Conservation (phyloP, 495 filamentous ascomycete species). For the Monascus purpureus region DNA sequence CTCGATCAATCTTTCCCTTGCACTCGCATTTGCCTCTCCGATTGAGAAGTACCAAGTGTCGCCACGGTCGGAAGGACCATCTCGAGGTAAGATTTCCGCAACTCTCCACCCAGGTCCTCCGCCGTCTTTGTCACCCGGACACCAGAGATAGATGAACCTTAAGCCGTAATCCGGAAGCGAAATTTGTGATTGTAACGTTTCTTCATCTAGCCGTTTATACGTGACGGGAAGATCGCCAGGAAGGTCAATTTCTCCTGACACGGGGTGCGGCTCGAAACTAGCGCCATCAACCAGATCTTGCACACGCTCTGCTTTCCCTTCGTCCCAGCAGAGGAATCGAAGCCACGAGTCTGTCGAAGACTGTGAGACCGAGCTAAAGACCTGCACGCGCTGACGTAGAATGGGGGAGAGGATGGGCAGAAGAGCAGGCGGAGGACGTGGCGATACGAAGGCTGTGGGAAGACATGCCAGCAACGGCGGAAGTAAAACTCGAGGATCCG, state of each 20-base stretch:
- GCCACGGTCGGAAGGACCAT: constrained; percentile 24
- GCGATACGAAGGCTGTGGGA: constrained; percentile 69
- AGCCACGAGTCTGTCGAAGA: constrained; percentile 72
- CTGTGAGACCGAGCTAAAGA: constrained; percentile 43
- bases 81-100: constrained; percentile 56
- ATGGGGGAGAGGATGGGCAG: constrained; percentile 81
- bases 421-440: constrained; percentile 59
- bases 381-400: constrained; percentile 72
- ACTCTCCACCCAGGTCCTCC: constrained; percentile 68
- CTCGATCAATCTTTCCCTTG: constrained; percentile 21
- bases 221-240: constrained; percentile 45
- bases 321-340: constrained; percentile 74
- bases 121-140: constrained; percentile 49
- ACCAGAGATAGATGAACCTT: constrained; percentile 51
- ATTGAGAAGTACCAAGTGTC: constrained; percentile 37
- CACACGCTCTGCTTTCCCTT: constrained; percentile 50
- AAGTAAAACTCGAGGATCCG: constrained; percentile 50
- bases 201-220: constrained; percentile 67
- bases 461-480: constrained; percentile 72
- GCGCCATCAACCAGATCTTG: constrained; percentile 49
- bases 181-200: constrained; percentile 67
- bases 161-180: constrained; percentile 40
- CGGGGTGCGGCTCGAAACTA: constrained; percentile 74
- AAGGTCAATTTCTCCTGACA: constrained; percentile 80
- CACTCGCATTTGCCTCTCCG: constrained; percentile 34